Evolutionary conservation across 805 yeast genomes (phyloP), one percentile per base, ranked within the genome.

Genomic region (Kazachstania taianensis): DNA sequence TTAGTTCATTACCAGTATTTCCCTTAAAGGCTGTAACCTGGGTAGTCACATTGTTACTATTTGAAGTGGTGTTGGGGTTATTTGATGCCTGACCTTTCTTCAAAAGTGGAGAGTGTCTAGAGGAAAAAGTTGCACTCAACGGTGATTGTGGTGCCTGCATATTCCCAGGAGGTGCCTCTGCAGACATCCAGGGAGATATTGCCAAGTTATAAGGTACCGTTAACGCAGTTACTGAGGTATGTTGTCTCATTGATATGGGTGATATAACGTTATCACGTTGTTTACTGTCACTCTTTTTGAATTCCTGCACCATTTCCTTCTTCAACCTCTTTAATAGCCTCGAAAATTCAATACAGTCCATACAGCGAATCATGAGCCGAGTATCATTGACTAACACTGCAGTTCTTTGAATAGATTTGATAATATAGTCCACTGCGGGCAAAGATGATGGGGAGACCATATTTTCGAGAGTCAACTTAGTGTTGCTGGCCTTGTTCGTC

Each of bases 311-410:
- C n/a, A 39, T 23, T 35, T 41, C 42, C 35, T 39, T 48, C 35
- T 48, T 50, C 8, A 49, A 32, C 15, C 33, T 40, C 37, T 48
- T 50, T 26, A 54, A 38, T 8, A 35, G 33, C 34, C 42, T 53
- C 5, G 59, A 55, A 7, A 59, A 32, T 32, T 53, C 53, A 16
- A 59, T 38, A 39, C 61, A 54, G 28, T 53, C 57, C 35, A 53
- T 46, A 36, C 56, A 54, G 25, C 62, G 45, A 1, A 57, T 40
- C 67, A 79, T 67, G 40, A 81, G 55, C 46, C 77, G 75, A 58
- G 75, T 63, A 49, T 81, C 89, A 41, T 76, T 70, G 0, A 73
- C 73, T 29, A 78, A 53, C 0, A 76, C 72, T 1, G 80, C 76
- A 4, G 73, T 61, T 43, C 81, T 83, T 46, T 72, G 73, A 30